Percentiles rank a stretch among this genome's conserved stretches.
Evolutionary conservation across 371 early-diverging fungal species (phyloP).

Genomic region (Mucor irregularis): DNA sequence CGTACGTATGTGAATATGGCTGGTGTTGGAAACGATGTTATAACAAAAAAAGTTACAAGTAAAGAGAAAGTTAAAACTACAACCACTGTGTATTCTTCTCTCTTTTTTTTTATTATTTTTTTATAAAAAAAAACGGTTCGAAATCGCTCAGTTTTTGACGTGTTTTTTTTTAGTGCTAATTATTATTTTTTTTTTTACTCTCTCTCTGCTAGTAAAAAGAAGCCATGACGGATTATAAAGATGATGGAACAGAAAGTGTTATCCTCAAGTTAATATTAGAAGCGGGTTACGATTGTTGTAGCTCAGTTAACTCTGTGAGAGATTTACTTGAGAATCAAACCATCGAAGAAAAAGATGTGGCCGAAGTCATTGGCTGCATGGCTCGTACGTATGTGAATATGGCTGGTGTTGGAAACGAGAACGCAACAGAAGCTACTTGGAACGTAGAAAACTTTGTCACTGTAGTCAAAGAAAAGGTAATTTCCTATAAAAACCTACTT

Average conservation of each 20-base stretch:
- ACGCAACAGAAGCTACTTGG: slow-evolving; percentile 49
- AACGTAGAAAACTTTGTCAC: slow-evolving; percentile 68
- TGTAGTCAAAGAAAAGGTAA: slow-evolving; percentile 56
- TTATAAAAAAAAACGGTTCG: too few species aligned
- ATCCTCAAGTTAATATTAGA: slow-evolving; percentile 58
- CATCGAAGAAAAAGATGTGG: slow-evolving; percentile 64
- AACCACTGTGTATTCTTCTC: too few species aligned
- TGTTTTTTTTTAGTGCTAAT: slow-evolving; percentile 10
- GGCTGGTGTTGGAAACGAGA: slow-evolving; percentile 43
- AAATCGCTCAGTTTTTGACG: too few species aligned
- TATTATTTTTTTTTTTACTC: too few species aligned
- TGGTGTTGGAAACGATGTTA: too few species aligned
- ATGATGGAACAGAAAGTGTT: slow-evolving; percentile 33
- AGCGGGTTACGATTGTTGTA: slow-evolving; percentile 61
- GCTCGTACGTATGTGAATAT: slow-evolving; percentile 60
- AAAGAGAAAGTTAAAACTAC: too few species aligned
- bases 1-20: slow-evolving; percentile 57
- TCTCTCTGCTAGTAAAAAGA: neutral
- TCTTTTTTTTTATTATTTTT: too few species aligned
- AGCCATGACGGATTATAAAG: slow-evolving; percentile 19
- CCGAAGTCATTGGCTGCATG: slow-evolving; percentile 75
- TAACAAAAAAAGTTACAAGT: too few species aligned
- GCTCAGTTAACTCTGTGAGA: slow-evolving; percentile 44
- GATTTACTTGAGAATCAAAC: slow-evolving; percentile 37
- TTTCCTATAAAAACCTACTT: neutral